Evolutionary conservation across 352 stramenopile genomes (phyloP), one percentile per base, ranked within the genome.

Genomic region (Globisporangium alternatum): DNA sequence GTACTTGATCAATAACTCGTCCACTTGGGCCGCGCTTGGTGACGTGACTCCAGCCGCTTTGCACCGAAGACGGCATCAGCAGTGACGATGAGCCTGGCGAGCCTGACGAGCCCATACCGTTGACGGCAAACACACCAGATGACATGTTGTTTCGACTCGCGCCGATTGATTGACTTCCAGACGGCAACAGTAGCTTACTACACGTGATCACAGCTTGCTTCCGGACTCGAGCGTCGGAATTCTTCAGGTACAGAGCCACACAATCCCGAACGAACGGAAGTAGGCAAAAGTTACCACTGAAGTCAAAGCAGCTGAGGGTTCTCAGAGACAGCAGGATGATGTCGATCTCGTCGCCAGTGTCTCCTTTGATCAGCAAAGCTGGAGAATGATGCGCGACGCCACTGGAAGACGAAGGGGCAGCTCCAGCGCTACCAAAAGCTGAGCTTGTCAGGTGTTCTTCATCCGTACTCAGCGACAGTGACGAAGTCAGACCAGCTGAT

Each of bases 221-320:
- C 15, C 97, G 81, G 41, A 99, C 92, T 43, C 89, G 82, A 21
- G 77, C 77, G 31, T 97, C 92, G 6, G 85, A 77, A 63, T 98
- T 95, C 35, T 83, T 89, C 33, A 99, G 73, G 67, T 99, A 99
- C 37, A 91, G 67, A 1, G 90, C 76, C 39, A 98, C 94, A 33
- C 97, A 97, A 68, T 99, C 90, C 21, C 93, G 83, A 15, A 98
- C 89, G 75, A 99, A 98, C 8, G 97, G 96, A 45, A 99, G 70
- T 7, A 99, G 71, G 55, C 91, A 97, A 52, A 98, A 95, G n/a
- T 82, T 93, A 13, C 90, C 85, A 56, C 88, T 90, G 58, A 98
- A 96, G 60, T 91, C 83, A 70, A 99, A 98, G 56, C 85, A 96
- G 61, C 94, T 94, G 19, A 99, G 74, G 7, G 97, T 99, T 39